Base-by-base conservation (phyloP, 495 filamentous ascomycete species). In the Sporormia fimetaria region DNA sequence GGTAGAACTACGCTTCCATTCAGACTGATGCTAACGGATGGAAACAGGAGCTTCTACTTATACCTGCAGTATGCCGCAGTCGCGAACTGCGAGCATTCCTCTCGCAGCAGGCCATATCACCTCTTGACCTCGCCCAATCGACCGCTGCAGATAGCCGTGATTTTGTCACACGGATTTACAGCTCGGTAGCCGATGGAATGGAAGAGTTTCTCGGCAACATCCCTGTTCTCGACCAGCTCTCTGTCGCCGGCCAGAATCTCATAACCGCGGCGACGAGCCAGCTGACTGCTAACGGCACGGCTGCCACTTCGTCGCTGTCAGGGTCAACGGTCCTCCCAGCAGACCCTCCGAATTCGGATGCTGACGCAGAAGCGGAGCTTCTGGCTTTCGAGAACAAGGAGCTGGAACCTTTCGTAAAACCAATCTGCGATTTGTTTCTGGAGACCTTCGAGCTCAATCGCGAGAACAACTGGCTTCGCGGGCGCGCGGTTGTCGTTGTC, bases 191-290 rank as follows among this genome's bases (percentile, higher is more conserved):
- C 3, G 88, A 96, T 57, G 92, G 90, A 22, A 94, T 96, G 87
- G 92, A 99, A 62, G 90, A 99, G 50, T 87, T 96, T 46, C 65
- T 94, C 2, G 85, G 92, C 26, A 95, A 93, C 56, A 87, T 96
- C 34, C 85, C 90, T 3, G 84, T 96, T 0, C 74, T 98, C 9
- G 92, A 96, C 50, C 92, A 96, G 56, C 74, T 98, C 6, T 93
- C 87, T 9, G 70, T 88, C 2, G 85, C 90, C 4, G 86, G 88
- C 0, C 87, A 94, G 57, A 95, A 88, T 52, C 70, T 98, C 21
- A 83, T 98, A 23, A 83, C 84, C 5, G 84, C 87, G 15, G 85
- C 87, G 6, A 83, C 85, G 3, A 80, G 67, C 44, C 86, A 92
- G 57, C 71, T 83, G 40, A 74, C 63, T 60, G 44, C 57, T 21